Base-by-base conservation (phyloP, 208 protist species). In the Acanthamoeba castellanii region DNA sequence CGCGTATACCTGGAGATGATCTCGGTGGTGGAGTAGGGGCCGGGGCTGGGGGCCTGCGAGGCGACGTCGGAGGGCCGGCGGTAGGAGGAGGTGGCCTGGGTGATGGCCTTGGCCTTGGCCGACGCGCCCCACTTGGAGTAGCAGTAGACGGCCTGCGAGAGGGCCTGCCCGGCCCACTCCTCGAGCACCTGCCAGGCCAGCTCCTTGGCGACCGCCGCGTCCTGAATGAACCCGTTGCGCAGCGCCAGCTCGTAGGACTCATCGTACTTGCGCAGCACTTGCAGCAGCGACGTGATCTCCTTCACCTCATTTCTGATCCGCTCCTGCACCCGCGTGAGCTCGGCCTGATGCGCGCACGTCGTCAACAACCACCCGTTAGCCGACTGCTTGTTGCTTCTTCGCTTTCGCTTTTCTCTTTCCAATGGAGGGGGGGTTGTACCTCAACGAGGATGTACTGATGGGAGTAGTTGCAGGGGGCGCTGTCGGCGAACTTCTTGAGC, bases 381-480 rank as follows among this genome's bases (percentile, higher is more conserved):
- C 25, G 59, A 66, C 14, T 64, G 52, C 55, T 61, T 68, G 25
- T 2, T 9, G 18, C 61, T 68, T 64, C 22, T 68, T 25, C 27
- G 18, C 13, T 37, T 72, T 22, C 30, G 9, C 30, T 16, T 72
- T 72, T n/a, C 13, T 32, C 66, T 72, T 72, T 6, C 0, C 32
- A 9, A 18, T 66, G 16, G 59, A 6, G 22, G 59, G 59, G 59
- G 59, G 27, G 22, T 8, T 18, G 6, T 13, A 88, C 87, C 66
- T 92, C 87, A 7, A 92, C 87, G 30, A 92, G 64, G 22, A 92
- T n/a, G 87, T 92, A 76, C 66, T 92, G 87, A n/a, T 92, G 87
- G 22, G 64, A 4, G 47, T 55, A 92, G 59, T 92, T 92, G 37
- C 34, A 59, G 37, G 87, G 87, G 20, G 87, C 87, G 57, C n/a